Percentiles rank a stretch among this genome's conserved stretches.
Conservation (phyloP, 2,329 filamentous ascomycete species). For the Fusarium sp. region DNA sequence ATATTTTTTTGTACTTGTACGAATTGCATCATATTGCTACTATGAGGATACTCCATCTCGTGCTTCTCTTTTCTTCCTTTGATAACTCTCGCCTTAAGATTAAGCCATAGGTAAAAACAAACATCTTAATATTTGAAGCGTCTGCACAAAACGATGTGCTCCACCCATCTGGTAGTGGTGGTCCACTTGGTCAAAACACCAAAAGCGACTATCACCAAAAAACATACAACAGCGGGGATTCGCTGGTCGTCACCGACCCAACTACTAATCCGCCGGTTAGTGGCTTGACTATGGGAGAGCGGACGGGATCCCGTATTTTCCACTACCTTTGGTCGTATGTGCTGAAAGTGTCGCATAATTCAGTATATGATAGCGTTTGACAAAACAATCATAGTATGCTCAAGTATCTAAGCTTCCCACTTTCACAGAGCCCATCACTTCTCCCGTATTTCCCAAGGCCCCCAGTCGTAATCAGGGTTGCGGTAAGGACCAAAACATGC, state of each 20-base stretch:
- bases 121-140: too few species aligned
- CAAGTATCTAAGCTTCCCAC: background rate
- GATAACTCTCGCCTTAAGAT: too few species aligned
- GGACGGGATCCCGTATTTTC: constrained; percentile 6
- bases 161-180: too few species aligned
- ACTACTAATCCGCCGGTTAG: background rate
- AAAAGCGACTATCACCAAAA: background rate
- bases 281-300: background rate
- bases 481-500: background rate
- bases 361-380: background rate
- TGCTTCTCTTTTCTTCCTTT: too few species aligned
- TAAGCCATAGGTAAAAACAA: too few species aligned
- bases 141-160: too few species aligned
- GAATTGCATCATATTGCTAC: too few species aligned
- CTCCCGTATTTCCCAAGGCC: background rate
- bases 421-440: background rate
- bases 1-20: too few species aligned
- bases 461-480: background rate
- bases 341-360: background rate
- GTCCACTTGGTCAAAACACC: background rate
- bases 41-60: too few species aligned
- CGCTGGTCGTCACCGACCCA: background rate
- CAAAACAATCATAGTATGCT: background rate
- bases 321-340: constrained; percentile 7
- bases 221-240: background rate